Evolutionary conservation across 1,284 basidiomycete genomes (phyloP), one percentile per base, ranked within the genome.

Genomic region (Leccinum brunneo-olivaceum): DNA sequence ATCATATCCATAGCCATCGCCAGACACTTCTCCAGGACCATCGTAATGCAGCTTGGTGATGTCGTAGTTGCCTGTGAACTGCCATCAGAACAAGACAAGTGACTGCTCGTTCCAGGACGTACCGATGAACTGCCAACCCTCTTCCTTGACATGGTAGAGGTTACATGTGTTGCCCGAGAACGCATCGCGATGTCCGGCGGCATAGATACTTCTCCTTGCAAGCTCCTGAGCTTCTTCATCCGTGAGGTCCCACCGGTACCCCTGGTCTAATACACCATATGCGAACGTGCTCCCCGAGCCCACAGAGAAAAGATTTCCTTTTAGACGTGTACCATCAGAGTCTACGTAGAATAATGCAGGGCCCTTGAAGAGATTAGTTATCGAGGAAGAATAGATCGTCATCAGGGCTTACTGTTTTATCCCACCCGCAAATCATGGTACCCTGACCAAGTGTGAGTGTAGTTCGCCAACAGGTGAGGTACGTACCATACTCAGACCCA

Each of bases 391-490:
- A 37, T 32, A 43, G 19, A 34, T 28, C 41, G 39, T 47, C 21
- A 28, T 34, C 5, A 14, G 21, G 8, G 67, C 83, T 55, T 52
- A 88, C 88, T 9, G 95, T 97, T 76, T 98, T 98, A 71, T 99
- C 96, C 94, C 95, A 98, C 21, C 96, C 96, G 58, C 94, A 98
- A 53, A 98, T 96, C 96, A 98, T 98, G 2, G 96, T 98, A 45
- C 96, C 96, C 90, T 92, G 52, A 36, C 27, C 34, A 37, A 27
- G 6, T 23, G 4, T 45, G 41, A 53, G 42, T 20, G 34, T 14
- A 23, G 41, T 34, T 39, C 34, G 8, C 14, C 33, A 16, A 35
- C 32, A 39, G 14, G 10, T 18, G 24, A 29, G n/a, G 23, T 34
- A 29, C 61, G 76, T 48, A 90, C 90, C 95, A 99, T 98, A 63